Evolutionary conservation across 2,329 filamentous ascomycete genomes (phyloP), one percentile per base, ranked within the genome.

Genomic region (Metarhizium rileyi): DNA sequence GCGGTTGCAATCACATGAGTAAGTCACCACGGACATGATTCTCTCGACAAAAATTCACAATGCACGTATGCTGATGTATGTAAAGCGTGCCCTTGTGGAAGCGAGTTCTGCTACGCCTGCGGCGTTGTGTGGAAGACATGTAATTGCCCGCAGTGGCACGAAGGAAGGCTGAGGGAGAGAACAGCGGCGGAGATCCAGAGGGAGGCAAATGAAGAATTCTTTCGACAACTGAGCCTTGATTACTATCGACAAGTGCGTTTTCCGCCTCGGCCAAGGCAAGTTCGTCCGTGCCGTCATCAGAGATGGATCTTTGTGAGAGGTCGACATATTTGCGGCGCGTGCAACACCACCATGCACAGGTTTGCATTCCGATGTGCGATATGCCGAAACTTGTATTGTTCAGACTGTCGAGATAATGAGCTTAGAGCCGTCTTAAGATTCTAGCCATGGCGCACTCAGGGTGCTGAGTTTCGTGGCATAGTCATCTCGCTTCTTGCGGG

Each of bases 1-100:
- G 36, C 0, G 78, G 79, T 1, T 82, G 78, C 52, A 66, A 75
- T 48, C 78, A 82, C 49, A 81, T 82, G 4, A 76, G 78, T 81
- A 55, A 59, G 73, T 71, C 12, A 8, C 27, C 12, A 8, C 27
- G 12, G 27, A 10, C 27, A 5, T 2, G 12, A 28, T 6, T 28
- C 12, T 10, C 27, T 28, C 27, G 27, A 8, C 27, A 28, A n/a
- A n/a, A n/a, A n/a, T n/a, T n/a, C n/a, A n/a, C n/a, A n/a, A n/a
- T n/a, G 27, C 12, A 28, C 27, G 27, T 7, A 28, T 2, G 27
- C 27, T 28, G 12, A 28, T 28, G 27, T 10, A 10, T 28, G 12
- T n/a, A 28, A 28, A 28, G 27, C 27, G 12, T 28, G 27, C 43
- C 59, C 45, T 2, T 80, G 76, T 45, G 57, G 65, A 0, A 56